Evolutionary conservation across 805 yeast genomes (phyloP), one percentile per base, ranked within the genome.

Genomic region (Pichia insulana): DNA sequence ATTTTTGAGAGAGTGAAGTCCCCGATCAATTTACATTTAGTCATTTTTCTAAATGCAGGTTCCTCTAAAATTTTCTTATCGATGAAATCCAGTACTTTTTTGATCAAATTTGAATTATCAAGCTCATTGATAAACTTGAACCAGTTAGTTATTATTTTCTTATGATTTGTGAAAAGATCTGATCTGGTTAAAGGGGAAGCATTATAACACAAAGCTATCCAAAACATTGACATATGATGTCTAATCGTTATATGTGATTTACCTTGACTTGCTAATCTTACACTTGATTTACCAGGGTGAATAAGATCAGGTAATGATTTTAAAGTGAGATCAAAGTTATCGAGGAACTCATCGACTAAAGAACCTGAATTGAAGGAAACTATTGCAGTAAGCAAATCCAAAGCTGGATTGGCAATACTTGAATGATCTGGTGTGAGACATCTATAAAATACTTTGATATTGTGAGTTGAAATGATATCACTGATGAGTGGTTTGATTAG

Each of bases 21-120:
- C 51, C 85, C 86, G 53, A 90, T 72, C 13, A 88, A 71, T 46
- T 77, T 76, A 46, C 86, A 73, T 57, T 88, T 89, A 0, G 87
- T 73, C 46, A 80, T 66, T 53, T 78, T 80, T 50, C 76, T 76
- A 56, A 78, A 82, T 11, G 71, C 62, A 2, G 65, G 53, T 50
- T 89, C 97, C 22, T 63, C 57, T 30, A 86, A 54, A 2, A 89
- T 70, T 18, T 65, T 63, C 1, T 62, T 55, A 15, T 69, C 74
- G 44, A 86, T 63, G 20, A 76, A 68, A 0, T 59, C 56, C 3
- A 85, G 43, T 0, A 80, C 64, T 18, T 55, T 40, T 0, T 43
- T 43, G 11, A 80, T 55, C 3, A 70, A 41, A 1, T 64, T 66
- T 7, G 61, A 55, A 9, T 77, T 63, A 55, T 87, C 95, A 18